A percentile compares a stretch with the other conserved stretches of the same genome.
Evolutionary conservation across 345 rosid species (phyloP).

Genomic region (Hirschfeldia incana): DNA sequence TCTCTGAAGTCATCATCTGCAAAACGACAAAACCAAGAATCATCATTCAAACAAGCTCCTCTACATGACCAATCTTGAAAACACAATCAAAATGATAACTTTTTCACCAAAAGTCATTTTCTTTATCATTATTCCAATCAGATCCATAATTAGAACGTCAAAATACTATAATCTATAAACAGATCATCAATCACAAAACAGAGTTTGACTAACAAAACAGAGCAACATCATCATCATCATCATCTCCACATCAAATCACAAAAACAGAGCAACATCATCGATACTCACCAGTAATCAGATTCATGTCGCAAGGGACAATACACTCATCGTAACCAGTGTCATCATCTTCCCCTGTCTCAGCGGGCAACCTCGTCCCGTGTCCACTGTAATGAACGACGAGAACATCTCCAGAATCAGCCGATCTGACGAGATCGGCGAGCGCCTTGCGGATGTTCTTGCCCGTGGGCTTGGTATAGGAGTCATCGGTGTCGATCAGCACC

Average conservation of each 20-base stretch:
- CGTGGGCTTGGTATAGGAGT: slow-evolving; percentile 60
- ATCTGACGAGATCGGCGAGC: slow-evolving; percentile 53
- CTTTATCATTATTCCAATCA: background rate
- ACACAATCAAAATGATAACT: background rate
- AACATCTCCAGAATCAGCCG: slow-evolving; percentile 60
- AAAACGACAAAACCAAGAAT: background rate
- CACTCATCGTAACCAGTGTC: slow-evolving; percentile 96
- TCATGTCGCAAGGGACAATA: slow-evolving; percentile 95
- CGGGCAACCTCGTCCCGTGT: slow-evolving; percentile 95
- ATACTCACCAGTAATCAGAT: slow-evolving; percentile 76
- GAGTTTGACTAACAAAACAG: background rate
- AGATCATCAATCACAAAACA: background rate
- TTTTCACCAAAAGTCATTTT: slow-evolving; percentile 2
- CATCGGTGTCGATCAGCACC: slow-evolving; percentile 76
- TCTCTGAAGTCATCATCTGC: background rate
- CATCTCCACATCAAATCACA: background rate
- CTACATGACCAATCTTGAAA: background rate
- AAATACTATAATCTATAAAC: background rate
- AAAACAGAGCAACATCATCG: no score
- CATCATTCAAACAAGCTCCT: background rate
- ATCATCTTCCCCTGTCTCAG: slow-evolving; percentile 96
- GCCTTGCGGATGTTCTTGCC: slow-evolving; percentile 81
- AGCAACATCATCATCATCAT: background rate
- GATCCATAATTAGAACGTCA: slow-evolving; percentile 2
- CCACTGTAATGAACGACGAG: slow-evolving; percentile 95